Evolutionary conservation across 345 rosid species (phyloP).

Genomic region (Eucalyptus sp.): DNA sequence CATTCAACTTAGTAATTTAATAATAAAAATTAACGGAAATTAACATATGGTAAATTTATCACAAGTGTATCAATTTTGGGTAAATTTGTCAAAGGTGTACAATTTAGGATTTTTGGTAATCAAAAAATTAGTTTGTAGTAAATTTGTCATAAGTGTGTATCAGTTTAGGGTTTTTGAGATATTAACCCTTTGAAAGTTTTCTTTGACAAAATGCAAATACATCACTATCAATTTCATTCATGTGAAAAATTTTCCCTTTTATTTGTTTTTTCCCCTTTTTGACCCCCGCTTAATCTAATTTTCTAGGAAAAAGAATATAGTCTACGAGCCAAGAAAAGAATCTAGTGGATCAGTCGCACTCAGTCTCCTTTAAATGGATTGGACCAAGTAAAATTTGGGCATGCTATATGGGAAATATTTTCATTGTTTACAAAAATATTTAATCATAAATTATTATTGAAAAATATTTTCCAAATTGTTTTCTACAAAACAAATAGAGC

Average conservation of each 20-base stretch:
- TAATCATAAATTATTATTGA: too few species aligned
- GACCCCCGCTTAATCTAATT: neutral
- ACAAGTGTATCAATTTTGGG: too few species aligned
- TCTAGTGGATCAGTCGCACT: neutral
- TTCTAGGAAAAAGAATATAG: neutral
- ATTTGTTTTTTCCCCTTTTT: neutral
- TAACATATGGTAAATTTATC: too few species aligned
- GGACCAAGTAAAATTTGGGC: neutral
- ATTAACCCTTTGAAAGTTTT: neutral
- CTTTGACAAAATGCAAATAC: neutral
- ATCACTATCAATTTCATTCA: neutral
- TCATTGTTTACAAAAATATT: accelerated
- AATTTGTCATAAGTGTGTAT: too few species aligned
- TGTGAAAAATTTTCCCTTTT: neutral
- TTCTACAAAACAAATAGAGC: too few species aligned
- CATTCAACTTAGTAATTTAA: too few species aligned
- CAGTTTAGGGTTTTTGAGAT: too few species aligned
- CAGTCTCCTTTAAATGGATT: neutral
- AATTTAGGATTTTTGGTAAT: too few species aligned
- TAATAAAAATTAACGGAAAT: too few species aligned
- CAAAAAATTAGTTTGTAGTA: too few species aligned
- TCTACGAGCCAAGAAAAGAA: neutral
- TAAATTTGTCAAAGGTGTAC: too few species aligned
- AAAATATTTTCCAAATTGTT: too few species aligned
- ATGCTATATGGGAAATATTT: neutral